Conservation (phyloP, 2,329 filamentous ascomycete genomes). For the Cladosporium sphaerospermum region DNA sequence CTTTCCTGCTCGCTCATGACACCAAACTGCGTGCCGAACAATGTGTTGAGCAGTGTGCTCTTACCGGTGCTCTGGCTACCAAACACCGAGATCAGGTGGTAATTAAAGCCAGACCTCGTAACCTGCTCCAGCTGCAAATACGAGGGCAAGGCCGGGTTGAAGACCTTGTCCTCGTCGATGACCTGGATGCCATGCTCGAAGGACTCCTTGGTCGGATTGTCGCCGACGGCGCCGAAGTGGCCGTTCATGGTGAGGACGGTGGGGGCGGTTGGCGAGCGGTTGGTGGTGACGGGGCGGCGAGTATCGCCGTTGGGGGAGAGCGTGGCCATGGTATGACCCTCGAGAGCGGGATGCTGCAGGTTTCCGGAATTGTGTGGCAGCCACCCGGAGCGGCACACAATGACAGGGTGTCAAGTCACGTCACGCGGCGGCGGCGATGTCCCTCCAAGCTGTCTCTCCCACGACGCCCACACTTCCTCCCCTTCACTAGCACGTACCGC, state of each 20-base stretch:
- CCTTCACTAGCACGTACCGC: too few relatives aligned
- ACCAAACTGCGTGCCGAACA: conserved; percentile 93
- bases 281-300: conserved; percentile 5
- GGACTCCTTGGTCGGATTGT: conserved; percentile 58
- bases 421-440: neutral
- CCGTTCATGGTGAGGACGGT: conserved; percentile 58
- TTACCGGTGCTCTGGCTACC: conserved; percentile 98
- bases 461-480: too few relatives aligned
- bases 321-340: conserved; percentile 7
- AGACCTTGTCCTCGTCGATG: conserved; percentile 91
- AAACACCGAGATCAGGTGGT: conserved; percentile 98
- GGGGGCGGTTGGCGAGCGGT: conserved; percentile 29
- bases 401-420: conserved; percentile 8
- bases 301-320: conserved; percentile 5
- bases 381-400: conserved; percentile 3
- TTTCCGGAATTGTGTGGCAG: neutral
- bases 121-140: conserved; percentile 78
- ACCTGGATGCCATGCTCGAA: conserved; percentile 96
- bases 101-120: conserved; percentile 91
- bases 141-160: conserved; percentile 78
- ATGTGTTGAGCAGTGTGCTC: conserved; percentile 89
- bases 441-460: neutral
- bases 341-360: neutral
- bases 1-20: conserved; percentile 96
- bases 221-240: conserved; percentile 67